Conservation (phyloP, 108 stramenopile genomes). For the Conticribra guillardii region DNA sequence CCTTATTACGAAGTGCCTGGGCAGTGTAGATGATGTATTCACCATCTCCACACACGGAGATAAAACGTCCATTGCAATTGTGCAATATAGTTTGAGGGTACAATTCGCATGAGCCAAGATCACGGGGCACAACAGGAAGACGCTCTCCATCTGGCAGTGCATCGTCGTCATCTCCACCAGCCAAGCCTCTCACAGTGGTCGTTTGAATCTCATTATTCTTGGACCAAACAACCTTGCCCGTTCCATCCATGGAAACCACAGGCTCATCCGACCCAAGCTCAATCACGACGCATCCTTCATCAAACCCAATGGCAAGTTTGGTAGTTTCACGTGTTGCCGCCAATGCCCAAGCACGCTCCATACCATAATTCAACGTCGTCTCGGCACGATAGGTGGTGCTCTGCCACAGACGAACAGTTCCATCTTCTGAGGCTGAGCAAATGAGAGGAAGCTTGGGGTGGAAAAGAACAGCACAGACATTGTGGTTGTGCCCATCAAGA, state of each 20-base stretch:
- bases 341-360: conserved; percentile 98
- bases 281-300: conserved; percentile 98
- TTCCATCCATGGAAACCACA: conserved; percentile 97
- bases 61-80: conserved; percentile 99
- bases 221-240: conserved; percentile 97
- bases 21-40: conserved; percentile 99
- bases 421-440: conserved; percentile 96
- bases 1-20: conserved; percentile 97
- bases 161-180: conserved; percentile 74
- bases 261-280: conserved; percentile 98
- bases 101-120: conserved; percentile 95
- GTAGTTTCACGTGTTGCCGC: conserved; percentile 92
- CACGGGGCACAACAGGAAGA: conserved; percentile 79
- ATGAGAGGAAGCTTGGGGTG: conserved; percentile 99
- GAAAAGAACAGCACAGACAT: conserved; percentile 97
- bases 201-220: conserved; percentile 97
- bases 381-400: conserved; percentile 97
- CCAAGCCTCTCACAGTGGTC: conserved; percentile 88
- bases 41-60: conserved; percentile 98
- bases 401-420: conserved; percentile 99
- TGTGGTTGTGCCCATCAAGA: conserved; percentile 97
- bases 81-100: conserved; percentile 95
- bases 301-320: conserved; percentile 99
- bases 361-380: conserved; percentile 98
- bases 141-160: conserved; percentile 87